These are phyloP conservation scores for Curvularia spicifera DNA, from an alignment of 2,329 filamentous ascomycete species.

Conservation along the genomic window DNA sequence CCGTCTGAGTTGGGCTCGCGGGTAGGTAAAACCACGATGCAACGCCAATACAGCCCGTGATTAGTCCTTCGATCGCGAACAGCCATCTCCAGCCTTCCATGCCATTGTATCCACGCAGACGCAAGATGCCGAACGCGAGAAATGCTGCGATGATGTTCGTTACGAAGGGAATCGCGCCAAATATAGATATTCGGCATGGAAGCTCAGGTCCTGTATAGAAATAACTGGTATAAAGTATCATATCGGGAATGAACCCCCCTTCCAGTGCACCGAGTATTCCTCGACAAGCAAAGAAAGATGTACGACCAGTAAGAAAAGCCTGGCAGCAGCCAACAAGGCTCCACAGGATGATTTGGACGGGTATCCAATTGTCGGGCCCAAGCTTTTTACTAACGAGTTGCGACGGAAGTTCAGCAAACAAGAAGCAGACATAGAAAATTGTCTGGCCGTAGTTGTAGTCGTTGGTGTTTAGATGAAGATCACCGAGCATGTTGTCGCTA, in stretches of 20 bases:
- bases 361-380: conserved; percentile 56
- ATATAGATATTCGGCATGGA: conserved; percentile 70
- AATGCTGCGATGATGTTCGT: conserved; percentile 64
- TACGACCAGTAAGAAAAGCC: conserved; percentile 65
- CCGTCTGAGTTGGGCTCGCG: conserved; percentile 68
- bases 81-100: conserved; percentile 64
- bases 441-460: conserved; percentile 52
- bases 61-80: conserved; percentile 54
- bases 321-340: conserved; percentile 67
- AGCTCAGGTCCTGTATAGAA: conserved; percentile 77
- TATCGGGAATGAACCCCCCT: conserved; percentile 66
- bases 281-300: conserved; percentile 54
- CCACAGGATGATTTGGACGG: conserved; percentile 53
- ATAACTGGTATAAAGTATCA: conserved; percentile 73
- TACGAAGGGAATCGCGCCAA: conserved; percentile 60
- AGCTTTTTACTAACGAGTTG: conserved; percentile 57
- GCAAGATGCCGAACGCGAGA: conserved; percentile 62
- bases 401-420: conserved; percentile 59
- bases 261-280: conserved; percentile 55
- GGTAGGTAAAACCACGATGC: conserved; percentile 50
- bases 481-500: conserved; percentile 44
- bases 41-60: conserved; percentile 48
- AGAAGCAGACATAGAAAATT: conserved; percentile 83
- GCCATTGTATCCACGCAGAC: conserved; percentile 57
- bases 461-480: conserved; percentile 46